Evolutionary conservation across 1,139 yeast species (phyloP).

Genomic region (Diutina siamensis): DNA sequence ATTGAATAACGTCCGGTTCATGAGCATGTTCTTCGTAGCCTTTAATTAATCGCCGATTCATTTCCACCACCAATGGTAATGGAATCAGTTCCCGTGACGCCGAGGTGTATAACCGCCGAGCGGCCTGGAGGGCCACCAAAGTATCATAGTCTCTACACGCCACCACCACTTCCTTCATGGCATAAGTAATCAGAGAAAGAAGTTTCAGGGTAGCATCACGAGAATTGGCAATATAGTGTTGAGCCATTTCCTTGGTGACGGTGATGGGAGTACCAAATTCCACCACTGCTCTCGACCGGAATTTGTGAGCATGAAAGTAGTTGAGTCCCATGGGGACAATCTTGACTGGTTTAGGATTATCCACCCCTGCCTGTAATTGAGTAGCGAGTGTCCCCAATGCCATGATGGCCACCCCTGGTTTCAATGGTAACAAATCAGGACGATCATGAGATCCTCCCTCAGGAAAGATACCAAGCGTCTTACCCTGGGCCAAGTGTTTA

Average conservation of each 20-base stretch:
- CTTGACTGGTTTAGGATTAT: slow-evolving; percentile 40
- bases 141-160: slow-evolving; percentile 24
- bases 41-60: slow-evolving; percentile 30
- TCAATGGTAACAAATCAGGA: slow-evolving; percentile 29
- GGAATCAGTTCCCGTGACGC: slow-evolving; percentile 41
- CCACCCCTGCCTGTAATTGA: slow-evolving; percentile 37
- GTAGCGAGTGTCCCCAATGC: slow-evolving; percentile 32
- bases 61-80: slow-evolving; percentile 33
- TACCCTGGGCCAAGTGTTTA: slow-evolving; percentile 43
- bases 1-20: slow-evolving; percentile 22
- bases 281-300: slow-evolving; percentile 35
- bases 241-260: slow-evolving; percentile 20
- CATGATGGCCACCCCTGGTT: slow-evolving; percentile 40
- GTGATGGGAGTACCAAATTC: slow-evolving; percentile 35
- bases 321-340: slow-evolving; percentile 37
- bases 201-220: slow-evolving; percentile 13
- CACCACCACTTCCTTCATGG: slow-evolving; percentile 22
- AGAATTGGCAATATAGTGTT: slow-evolving; percentile 14
- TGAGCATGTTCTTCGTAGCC: slow-evolving; percentile 28
- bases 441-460: slow-evolving; percentile 40
- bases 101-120: slow-evolving; percentile 36
- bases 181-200: slow-evolving; percentile 17
- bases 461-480: slow-evolving; percentile 60
- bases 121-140: slow-evolving; percentile 23
- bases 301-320: slow-evolving; percentile 35